These are phyloP conservation scores for Collybia mongolica DNA, from an alignment of 768 basidiomycete species.

Conservation along the genomic window DNA sequence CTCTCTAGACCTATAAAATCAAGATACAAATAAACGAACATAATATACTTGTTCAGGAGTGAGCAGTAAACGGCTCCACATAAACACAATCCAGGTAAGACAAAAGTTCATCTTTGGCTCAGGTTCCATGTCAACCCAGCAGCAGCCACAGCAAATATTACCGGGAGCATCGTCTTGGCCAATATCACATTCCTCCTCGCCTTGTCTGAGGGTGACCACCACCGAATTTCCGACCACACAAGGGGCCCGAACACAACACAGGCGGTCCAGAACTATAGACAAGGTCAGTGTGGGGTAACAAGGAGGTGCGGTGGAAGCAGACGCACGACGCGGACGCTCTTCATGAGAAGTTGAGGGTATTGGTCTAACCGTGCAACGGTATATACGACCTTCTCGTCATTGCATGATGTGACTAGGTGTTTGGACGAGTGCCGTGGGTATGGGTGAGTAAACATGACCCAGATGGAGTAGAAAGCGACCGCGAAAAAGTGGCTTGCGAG, in stretches of 20 bases:
- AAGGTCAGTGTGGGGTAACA: not conserved
- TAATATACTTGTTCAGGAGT: too few relatives aligned
- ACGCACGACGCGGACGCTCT: slow-evolving; percentile 71
- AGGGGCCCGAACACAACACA: slow-evolving; percentile 87
- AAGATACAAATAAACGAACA: too few relatives aligned
- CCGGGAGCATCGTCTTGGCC: not conserved
- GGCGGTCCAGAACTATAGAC: slow-evolving; percentile 80
- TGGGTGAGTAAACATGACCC: slow-evolving; percentile 75
- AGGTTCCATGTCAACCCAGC: not conserved
- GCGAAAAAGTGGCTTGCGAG: slow-evolving; percentile 92
- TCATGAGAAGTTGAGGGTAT: slow-evolving; percentile 66
- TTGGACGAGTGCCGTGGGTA: slow-evolving; percentile 18
- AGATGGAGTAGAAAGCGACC: slow-evolving; percentile 95
- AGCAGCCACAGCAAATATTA: not conserved
- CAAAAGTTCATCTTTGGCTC: not conserved
- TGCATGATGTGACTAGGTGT: slow-evolving; percentile 3
- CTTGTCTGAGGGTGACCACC: slow-evolving; percentile 48
- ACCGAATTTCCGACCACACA: slow-evolving; percentile 83
- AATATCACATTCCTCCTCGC: not conserved
- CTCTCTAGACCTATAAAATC: too few relatives aligned
- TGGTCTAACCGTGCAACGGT: slow-evolving; percentile 48
- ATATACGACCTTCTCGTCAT: slow-evolving; percentile 35
- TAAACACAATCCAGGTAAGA: too few relatives aligned
- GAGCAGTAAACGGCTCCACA: too few relatives aligned
- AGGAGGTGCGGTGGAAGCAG: slow-evolving; percentile 3